These are phyloP conservation scores for Carex scoparia DNA, from an alignment of 176 grass and related monocot genomes.

Conservation along the genomic window DNA sequence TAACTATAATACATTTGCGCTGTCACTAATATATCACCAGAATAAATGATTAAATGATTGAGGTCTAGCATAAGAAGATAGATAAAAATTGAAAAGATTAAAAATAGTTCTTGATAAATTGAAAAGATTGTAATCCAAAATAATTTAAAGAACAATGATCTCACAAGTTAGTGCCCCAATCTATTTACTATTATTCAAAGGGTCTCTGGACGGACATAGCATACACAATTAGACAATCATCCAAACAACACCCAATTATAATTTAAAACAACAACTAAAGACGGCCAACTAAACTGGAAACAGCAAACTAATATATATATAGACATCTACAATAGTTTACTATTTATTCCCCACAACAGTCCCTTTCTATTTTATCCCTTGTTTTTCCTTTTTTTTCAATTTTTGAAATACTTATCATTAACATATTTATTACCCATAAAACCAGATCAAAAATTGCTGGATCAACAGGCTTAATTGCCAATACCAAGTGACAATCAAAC, in stretches of 20 bases:
- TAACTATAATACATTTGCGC: neutral
- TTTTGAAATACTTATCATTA: neutral
- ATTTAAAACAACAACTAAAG: conserved; percentile 6
- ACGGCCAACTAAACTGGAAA: neutral
- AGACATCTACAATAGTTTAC: conserved; percentile 7
- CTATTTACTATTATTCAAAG: neutral
- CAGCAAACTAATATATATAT: neutral
- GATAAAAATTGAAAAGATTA: neutral
- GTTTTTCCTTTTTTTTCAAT: neutral
- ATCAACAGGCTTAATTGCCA: neutral
- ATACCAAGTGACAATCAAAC: neutral
- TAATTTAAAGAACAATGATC: neutral
- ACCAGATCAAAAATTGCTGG: neutral
- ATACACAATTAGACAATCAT: conserved; percentile 6
- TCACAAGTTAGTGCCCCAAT: neutral
- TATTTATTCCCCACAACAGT: neutral
- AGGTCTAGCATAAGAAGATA: neutral
- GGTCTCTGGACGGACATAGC: neutral
- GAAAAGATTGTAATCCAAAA: neutral
- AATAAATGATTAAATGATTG: neutral
- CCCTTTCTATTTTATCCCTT: neutral
- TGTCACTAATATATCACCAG: neutral
- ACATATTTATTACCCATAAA: neutral
- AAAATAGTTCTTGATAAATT: neutral
- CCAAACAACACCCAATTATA: neutral